Evolutionary conservation across 1,139 yeast genomes (phyloP).

Genomic region (Kluyveromyces marxianus): DNA sequence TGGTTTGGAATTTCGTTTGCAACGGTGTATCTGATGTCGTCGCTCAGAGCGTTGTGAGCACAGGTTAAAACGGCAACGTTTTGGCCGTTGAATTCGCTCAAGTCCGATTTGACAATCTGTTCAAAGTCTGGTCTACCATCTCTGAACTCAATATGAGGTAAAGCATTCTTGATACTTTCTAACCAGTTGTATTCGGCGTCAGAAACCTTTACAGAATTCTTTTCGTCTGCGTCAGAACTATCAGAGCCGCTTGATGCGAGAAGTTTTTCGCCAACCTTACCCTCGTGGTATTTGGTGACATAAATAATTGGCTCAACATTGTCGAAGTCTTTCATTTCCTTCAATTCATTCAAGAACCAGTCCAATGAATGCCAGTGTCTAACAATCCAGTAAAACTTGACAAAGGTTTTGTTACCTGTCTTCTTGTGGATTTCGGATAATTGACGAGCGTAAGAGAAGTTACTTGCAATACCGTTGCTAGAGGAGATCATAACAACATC

Average conservation of each 20-base stretch:
- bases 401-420: conserved; percentile 16
- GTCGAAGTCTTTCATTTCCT: conserved; percentile 28
- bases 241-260: conserved; percentile 3
- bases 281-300: conserved; percentile 32
- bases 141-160: conserved; percentile 37
- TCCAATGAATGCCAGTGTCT: conserved; percentile 42
- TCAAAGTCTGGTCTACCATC: conserved; percentile 43
- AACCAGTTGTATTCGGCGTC: not conserved
- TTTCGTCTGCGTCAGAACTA: conserved; percentile 8
- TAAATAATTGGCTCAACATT: conserved; percentile 36
- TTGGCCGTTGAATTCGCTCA: conserved; percentile 33
- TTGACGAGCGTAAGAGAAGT: conserved; percentile 30
- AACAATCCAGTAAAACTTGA: conserved; percentile 46
- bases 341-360: conserved; percentile 47
- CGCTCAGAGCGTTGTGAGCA: conserved; percentile 15
- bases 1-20: conserved; percentile 11
- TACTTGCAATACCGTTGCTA: conserved; percentile 70
- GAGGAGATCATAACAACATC: conserved; percentile 51
- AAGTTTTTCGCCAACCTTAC: conserved; percentile 13
- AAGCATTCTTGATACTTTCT: conserved; percentile 6
- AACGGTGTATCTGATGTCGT: conserved; percentile 11
- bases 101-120: conserved; percentile 32
- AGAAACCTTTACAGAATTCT: not conserved
- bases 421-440: conserved; percentile 14
- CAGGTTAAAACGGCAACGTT: conserved; percentile 23